Conservation (phyloP, 2,329 filamentous ascomycete genomes). For the Beauveria bassiana region DNA sequence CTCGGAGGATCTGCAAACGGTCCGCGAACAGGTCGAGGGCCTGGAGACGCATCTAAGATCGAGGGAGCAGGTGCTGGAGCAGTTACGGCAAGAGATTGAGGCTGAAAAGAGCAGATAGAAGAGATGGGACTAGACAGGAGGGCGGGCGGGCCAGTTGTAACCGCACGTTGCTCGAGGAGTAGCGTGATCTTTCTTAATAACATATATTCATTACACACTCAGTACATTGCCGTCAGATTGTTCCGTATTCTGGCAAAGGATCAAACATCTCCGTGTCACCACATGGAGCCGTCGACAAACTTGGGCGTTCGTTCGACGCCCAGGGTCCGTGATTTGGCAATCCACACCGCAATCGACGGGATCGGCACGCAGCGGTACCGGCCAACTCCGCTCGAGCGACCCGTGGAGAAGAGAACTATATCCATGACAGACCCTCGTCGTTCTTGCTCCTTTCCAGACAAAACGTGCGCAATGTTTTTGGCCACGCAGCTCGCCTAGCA, state of each 20-base stretch:
- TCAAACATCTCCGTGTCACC: slow-evolving; percentile 22
- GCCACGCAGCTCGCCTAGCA: slow-evolving; percentile 39
- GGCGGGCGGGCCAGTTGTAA: slow-evolving; percentile 9
- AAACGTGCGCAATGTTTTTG: slow-evolving; percentile 43
- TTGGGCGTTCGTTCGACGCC: slow-evolving; percentile 35
- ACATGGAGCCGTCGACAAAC: slow-evolving; percentile 42
- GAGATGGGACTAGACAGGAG: slow-evolving; percentile 52
- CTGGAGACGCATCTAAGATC: slow-evolving; percentile 74
- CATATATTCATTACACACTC: neutral
- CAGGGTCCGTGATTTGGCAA: slow-evolving; percentile 44
- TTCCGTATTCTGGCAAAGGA: neutral
- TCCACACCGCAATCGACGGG: slow-evolving; percentile 44
- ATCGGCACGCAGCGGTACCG: slow-evolving; percentile 39
- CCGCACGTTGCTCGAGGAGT: slow-evolving; percentile 4
- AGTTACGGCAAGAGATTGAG: slow-evolving; percentile 75
- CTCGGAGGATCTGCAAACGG: slow-evolving; percentile 76
- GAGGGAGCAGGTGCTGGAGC: slow-evolving; percentile 66
- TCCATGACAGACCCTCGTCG: slow-evolving; percentile 43
- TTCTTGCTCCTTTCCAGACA: slow-evolving; percentile 35
- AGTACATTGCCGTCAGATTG: neutral
- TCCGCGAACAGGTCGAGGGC: slow-evolving; percentile 91
- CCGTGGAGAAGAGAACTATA: slow-evolving; percentile 39
- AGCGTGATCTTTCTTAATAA: slow-evolving; percentile 3
- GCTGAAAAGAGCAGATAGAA: slow-evolving; percentile 80
- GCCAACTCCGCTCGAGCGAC: slow-evolving; percentile 42